Base-by-base conservation (phyloP, 2,329 filamentous ascomycete genomes). In the Monilinia vaccinii-corymbosi region DNA sequence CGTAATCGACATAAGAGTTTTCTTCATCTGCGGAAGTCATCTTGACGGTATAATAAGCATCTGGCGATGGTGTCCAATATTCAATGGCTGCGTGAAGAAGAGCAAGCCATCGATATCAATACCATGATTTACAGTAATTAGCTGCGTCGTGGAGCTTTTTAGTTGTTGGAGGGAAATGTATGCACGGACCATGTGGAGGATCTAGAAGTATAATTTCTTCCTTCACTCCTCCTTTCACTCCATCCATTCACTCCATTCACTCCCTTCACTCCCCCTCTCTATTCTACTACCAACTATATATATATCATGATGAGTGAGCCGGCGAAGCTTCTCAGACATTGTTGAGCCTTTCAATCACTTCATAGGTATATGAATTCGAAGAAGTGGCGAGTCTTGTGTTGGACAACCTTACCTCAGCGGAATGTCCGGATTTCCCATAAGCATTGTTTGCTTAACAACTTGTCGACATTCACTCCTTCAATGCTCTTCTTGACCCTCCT, bases 1-100 rank as follows among this genome's bases (percentile, higher is more conserved):
- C 91, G 76, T 96, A 96, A 81, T 97, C 92, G 71, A 99, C 92
- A 76, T 99, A 99, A 10, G 90, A 94, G 45, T 86, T 81, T 61
- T 87, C 85, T 48, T 82, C 79, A 60, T 79, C 76, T 63, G 66
- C 65, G 16, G 68, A 56, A 36, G 65, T 65, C 67, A 69, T 69
- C 18, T 58, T 66, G 63, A 59, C 4, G 34, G 13, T 45, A 21
- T 25, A 14, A 38, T 36, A 28, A 9, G 16, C 40, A 55, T 59
- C 18, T 38, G 48, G 16, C 21, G 32, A 40, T 52, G 36, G 18
- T 18, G 6, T n/a, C 4, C 13, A 11, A 40, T 21, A 25, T 53
- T 32, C 38, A 44, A 32, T 42, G n/a, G 31, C 11, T 16, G 16
- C 5, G 14, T 7, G 14, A n/a, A 18, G 38, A n/a, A n/a, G 13